A percentile compares a stretch with the other conserved stretches of the same genome.
Evolutionary conservation across 1,284 basidiomycete genomes (phyloP).

Genomic region (Ceratobasidium sp.): DNA sequence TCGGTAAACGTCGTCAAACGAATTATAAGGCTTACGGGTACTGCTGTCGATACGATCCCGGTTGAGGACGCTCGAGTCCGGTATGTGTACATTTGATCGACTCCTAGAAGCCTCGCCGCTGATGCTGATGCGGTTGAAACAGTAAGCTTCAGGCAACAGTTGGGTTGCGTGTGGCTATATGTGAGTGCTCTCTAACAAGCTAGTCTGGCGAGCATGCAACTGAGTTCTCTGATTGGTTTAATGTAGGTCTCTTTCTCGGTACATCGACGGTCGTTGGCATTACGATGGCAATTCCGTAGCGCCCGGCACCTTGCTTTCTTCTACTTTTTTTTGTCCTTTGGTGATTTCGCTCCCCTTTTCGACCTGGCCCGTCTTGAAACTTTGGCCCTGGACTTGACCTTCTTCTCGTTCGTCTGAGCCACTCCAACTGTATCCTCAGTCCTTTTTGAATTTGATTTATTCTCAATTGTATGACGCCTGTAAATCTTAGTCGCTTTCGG

Average conservation of each 20-base stretch:
- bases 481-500: conserved; percentile 17
- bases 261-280: conserved; percentile 42
- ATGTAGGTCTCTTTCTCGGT: conserved; percentile 38
- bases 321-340: background rate
- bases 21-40: conserved; percentile 45
- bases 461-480: conserved; percentile 13
- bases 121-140: conserved; percentile 5
- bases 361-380: conserved; percentile 15
- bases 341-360: background rate
- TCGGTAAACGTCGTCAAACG: conserved; percentile 17
- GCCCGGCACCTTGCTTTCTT: background rate
- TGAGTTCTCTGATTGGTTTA: background rate
- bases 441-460: background rate
- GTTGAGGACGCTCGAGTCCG: conserved; percentile 45
- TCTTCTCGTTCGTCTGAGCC: conserved; percentile 4
- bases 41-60: conserved; percentile 43
- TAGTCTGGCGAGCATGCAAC: background rate
- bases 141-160: conserved; percentile 38
- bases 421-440: conserved; percentile 8
- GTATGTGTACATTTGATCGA: conserved; percentile 15
- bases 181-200: background rate
- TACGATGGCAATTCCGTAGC: conserved; percentile 44
- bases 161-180: conserved; percentile 29
- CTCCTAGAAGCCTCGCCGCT: conserved; percentile 9
- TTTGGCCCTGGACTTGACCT: conserved; percentile 9